Evolutionary conservation across 2,329 filamentous ascomycete species (phyloP).

Genomic region (Aureobasidium namibiae): DNA sequence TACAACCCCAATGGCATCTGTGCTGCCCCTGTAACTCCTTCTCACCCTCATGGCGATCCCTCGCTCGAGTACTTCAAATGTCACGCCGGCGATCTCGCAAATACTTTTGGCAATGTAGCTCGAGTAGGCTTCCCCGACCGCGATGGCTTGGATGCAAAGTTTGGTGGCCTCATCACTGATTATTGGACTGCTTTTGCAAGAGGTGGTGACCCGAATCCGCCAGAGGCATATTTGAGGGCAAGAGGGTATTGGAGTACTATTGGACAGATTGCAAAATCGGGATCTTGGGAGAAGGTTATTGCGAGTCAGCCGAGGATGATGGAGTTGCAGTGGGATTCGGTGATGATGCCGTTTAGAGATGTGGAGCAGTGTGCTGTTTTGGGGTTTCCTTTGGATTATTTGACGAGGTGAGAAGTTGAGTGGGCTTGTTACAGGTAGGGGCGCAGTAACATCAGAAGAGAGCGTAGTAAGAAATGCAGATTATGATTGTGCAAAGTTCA

Average conservation of each 20-base stretch:
- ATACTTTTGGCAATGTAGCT: slow-evolving; percentile 31
- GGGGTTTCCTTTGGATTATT: background rate
- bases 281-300: slow-evolving; percentile 22
- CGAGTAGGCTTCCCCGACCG: slow-evolving; percentile 28
- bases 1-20: slow-evolving; percentile 22
- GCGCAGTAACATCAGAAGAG: too few species aligned
- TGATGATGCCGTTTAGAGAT: slow-evolving; percentile 13
- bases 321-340: slow-evolving; percentile 14
- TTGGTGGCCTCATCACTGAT: slow-evolving; percentile 2
- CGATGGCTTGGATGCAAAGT: slow-evolving; percentile 29
- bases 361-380: slow-evolving; percentile 10
- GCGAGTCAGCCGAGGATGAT: slow-evolving; percentile 11
- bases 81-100: slow-evolving; percentile 33
- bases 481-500: background rate
- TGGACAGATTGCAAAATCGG: slow-evolving; percentile 20
- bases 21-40: slow-evolving; percentile 21
- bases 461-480: background rate
- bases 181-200: slow-evolving; percentile 30
- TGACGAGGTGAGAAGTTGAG: background rate
- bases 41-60: slow-evolving; percentile 28
- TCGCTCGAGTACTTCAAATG: slow-evolving; percentile 35
- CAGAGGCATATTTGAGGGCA: slow-evolving; percentile 23
- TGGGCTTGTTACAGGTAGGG: too few species aligned
- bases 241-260: slow-evolving; percentile 26
- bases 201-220: slow-evolving; percentile 29